These are phyloP conservation scores for Tylopilus subfusipes DNA, from an alignment of 768 basidiomycete species.

Conservation along the genomic window DNA sequence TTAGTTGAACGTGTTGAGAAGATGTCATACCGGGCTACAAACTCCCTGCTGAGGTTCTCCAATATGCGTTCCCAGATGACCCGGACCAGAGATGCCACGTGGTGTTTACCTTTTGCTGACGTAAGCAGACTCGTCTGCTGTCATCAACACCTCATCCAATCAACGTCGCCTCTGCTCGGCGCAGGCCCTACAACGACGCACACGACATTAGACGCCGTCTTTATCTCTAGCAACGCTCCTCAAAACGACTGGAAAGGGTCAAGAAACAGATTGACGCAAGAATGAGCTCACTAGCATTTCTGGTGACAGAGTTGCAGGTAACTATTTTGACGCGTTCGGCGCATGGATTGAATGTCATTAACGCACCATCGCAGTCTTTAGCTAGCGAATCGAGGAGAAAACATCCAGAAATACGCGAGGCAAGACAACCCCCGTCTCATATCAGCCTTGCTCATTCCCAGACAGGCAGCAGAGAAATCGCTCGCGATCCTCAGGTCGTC, in stretches of 20 bases:
- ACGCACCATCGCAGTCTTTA: constrained; percentile 54
- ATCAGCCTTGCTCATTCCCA: constrained; percentile 5
- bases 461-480: constrained; percentile 83
- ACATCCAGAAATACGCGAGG: constrained; percentile 93
- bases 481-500: constrained; percentile 76
- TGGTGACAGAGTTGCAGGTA: constrained; percentile 74
- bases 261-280: not conserved
- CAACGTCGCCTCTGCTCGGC: not conserved
- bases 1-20: too few species aligned
- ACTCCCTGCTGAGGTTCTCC: too few species aligned
- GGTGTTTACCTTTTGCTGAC: constrained; percentile 1
- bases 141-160: not conserved
- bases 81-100: too few species aligned
- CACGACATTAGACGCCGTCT: not conserved
- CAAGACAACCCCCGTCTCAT: constrained; percentile 29
- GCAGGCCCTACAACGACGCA: not conserved
- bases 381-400: constrained; percentile 86
- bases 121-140: constrained; percentile 11
- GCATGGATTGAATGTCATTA: not conserved
- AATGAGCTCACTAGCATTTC: constrained; percentile 68
- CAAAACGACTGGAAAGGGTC: not conserved
- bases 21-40: too few species aligned
- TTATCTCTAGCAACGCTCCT: not conserved
- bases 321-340: not conserved
- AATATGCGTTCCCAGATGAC: too few species aligned